These are phyloP conservation scores for Fusarium sp. DNA, from an alignment of 2,329 filamentous ascomycete genomes.

Conservation along the genomic window DNA sequence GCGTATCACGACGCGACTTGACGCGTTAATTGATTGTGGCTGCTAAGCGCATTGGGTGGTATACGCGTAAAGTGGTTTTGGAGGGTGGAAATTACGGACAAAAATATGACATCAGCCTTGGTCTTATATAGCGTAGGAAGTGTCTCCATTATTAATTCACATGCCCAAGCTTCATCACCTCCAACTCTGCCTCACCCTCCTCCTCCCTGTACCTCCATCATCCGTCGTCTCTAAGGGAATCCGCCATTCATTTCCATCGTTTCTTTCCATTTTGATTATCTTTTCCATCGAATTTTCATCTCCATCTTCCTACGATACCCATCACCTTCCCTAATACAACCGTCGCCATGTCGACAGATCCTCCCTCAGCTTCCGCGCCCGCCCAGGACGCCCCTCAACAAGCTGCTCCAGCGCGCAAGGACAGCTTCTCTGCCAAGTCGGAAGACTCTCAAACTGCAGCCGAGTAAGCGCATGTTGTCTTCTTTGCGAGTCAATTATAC, in stretches of 20 bases:
- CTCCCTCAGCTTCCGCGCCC: conserved; percentile 43
- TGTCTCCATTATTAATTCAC: conserved; percentile 32
- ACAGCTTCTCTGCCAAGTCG: conserved; percentile 67
- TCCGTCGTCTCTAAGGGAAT: conserved; percentile 7
- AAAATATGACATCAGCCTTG: background rate
- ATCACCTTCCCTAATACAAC: background rate
- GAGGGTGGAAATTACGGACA: background rate
- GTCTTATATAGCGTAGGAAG: fast-evolving
- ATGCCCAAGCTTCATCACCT: background rate
- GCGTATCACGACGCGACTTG: conserved; percentile 40
- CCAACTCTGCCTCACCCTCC: background rate
- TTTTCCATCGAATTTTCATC: background rate
- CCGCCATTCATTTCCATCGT: background rate
- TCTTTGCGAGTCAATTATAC: fast-evolving
- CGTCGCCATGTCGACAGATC: conserved; percentile 51
- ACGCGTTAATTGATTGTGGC: conserved; percentile 56
- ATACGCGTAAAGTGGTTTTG: conserved; percentile 50
- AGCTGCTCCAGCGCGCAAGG: conserved; percentile 53
- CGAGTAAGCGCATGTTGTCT: conserved; percentile 59
- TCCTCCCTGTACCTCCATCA: conserved; percentile 19
- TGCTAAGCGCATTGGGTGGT: conserved; percentile 44
- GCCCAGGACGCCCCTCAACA: conserved; percentile 38
- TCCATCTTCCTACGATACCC: background rate
- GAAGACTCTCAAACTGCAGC: conserved; percentile 75
- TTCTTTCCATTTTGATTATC: background rate